Evolutionary conservation across 1,284 basidiomycete species (phyloP), one percentile per base, ranked within the genome.

Genomic region (Agaricales sp.): DNA sequence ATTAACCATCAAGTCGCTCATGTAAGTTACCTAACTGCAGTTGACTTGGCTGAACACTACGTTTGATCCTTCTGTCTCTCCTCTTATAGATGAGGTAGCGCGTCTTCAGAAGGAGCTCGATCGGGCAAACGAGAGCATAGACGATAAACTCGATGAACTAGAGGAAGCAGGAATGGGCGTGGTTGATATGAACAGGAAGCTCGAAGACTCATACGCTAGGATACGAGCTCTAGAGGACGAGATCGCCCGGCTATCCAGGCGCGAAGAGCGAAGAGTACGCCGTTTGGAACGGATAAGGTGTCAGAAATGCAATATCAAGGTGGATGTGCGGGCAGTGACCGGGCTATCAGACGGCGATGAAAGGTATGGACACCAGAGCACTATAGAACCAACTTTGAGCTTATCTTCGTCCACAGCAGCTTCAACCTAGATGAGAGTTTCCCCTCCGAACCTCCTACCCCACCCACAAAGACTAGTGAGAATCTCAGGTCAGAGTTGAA

Each of bases 81-180:
- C 80, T 38, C 63, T 87, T 20, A 55, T 87, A 18, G 64, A 70
- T 4, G 82, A 88, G 61, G 82, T 88, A 46, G 69, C 66, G 37
- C 75, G 81, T 21, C 63, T 88, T 46, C 83, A 88, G 55, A 67
- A 68, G 12, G 80, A 90, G 54, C 77, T 92, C 16, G 80, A 85
- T 53, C 69, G 62, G 1, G 88, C 87, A 2, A 91, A 92, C 61
- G 78, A 86, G 39, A 84, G 77, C 56, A 85, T 92, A 46, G 89
- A 92, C 56, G 80, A 88, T 57, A 91, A 91, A 62, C 71, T 92
- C 6, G 85, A 87, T 60, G 80, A 82, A 51, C 78, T 92, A 3
- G 84, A 87, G 58, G 79, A 87, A 51, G 83, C 84, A 2, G 87
- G 87, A 1, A 63, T 82, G 3, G 83, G 78, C 24, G 79, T 79